Base-by-base conservation (phyloP, 148 eudicot species). In the Selenicereus undatus region DNA sequence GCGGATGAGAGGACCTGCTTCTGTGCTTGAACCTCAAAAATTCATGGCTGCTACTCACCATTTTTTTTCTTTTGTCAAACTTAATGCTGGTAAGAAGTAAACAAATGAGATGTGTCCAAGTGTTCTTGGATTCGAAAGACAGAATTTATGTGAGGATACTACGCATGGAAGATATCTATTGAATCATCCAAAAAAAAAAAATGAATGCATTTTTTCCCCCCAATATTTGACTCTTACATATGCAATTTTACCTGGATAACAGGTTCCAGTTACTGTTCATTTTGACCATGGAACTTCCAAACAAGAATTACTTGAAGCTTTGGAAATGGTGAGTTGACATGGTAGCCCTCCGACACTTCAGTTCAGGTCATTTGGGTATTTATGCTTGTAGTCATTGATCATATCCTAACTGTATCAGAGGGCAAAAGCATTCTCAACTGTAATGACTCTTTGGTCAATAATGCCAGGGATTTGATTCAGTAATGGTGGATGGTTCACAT, bases 401-500 rank as follows among this genome's bases (percentile, higher is more conserved):
- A 60, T 21, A 60, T 62, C n/a, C 26, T 58, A 56, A 20, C n/a
- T 75, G 48, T 22, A 50, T 39, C 20, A 39, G 21, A 39, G 36
- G 50, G n/a, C 50, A 12, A 17, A 14, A 3, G 22, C 39, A 72
- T 72, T 39, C 52, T 72, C 14, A 18, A 72, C 26, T 76, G 24
- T 13, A 43, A 4, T 20, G 43, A 73, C 32, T 80, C 52, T 76
- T 76, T 65, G 50, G 36, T 50, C 18, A 58, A 58, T 76, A 32
- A 50, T 80, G 22, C 71, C 91, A 96, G 99, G 98, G 93, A 82
- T 88, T 94, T 86, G 90, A 96, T 88, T 96, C 99, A 58, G 84
- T 96, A 75, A 96, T 96, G 99, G 97, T 89, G 77, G 99, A 96
- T 81, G 99, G 98, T 80, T 96, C 99, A 73, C 98, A 96, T 85